These are phyloP conservation scores for Tolypocladium tropicale DNA, from an alignment of 2,329 filamentous ascomycete genomes.

Conservation along the genomic window DNA sequence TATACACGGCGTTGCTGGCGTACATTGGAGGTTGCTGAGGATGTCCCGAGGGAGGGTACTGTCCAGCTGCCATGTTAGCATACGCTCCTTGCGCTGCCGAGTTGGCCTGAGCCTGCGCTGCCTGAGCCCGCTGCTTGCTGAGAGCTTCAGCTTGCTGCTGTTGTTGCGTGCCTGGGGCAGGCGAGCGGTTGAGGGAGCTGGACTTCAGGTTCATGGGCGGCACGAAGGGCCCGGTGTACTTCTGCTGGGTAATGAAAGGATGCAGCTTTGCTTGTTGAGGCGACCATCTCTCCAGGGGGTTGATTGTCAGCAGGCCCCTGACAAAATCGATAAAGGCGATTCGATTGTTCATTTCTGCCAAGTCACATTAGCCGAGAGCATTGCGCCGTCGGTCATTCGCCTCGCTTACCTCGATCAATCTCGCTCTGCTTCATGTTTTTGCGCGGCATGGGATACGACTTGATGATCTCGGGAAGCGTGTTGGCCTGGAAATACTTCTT, in stretches of 20 bases:
- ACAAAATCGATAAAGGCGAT: conserved; percentile 98
- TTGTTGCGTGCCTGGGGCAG: conserved; percentile 87
- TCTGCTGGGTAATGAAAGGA: conserved; percentile 97
- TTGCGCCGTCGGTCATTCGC: not conserved
- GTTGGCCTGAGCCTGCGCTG: conserved; percentile 60
- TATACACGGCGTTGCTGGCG: conserved; percentile 73
- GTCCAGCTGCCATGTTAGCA: conserved; percentile 31
- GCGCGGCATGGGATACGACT: conserved; percentile 93
- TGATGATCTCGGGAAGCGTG: conserved; percentile 92
- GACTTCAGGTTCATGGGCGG: conserved; percentile 95
- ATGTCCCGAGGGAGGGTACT: conserved; percentile 37
- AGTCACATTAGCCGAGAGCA: not conserved
- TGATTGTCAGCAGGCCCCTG: conserved; percentile 83
- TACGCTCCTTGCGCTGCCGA: conserved; percentile 60
- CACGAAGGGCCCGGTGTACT: conserved; percentile 91
- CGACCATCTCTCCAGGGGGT: conserved; percentile 93
- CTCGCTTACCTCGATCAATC: conserved; percentile 72
- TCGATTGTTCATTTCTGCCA: conserved; percentile 92
- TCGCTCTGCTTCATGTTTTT: conserved; percentile 99
- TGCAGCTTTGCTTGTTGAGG: conserved; percentile 95
- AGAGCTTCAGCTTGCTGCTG: conserved; percentile 91
- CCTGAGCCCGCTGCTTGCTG: conserved; percentile 79
- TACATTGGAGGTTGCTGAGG: conserved; percentile 59
- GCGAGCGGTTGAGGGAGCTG: conserved; percentile 73
- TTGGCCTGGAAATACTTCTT: conserved; percentile 98